A percentile compares a stretch with the other conserved stretches of the same genome.
These are phyloP conservation scores for Tuber brumale DNA, from an alignment of 495 filamentous ascomycete species.

Conservation along the genomic window DNA sequence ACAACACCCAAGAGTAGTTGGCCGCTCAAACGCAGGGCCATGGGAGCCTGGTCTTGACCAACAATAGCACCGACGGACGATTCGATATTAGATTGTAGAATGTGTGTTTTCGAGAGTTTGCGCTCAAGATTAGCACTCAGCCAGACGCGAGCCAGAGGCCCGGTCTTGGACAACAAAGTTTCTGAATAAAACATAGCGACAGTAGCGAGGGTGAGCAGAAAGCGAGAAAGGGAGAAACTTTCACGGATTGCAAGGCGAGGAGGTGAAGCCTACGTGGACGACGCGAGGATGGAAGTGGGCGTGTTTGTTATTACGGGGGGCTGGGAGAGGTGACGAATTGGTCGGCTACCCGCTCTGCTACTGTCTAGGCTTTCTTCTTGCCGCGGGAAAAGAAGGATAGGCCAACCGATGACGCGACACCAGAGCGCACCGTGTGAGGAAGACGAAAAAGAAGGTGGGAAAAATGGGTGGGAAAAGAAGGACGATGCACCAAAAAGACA, in stretches of 20 bases:
- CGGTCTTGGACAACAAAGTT: slow-evolving; percentile 89
- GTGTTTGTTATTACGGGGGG: not conserved
- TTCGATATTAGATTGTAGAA: slow-evolving; percentile 84
- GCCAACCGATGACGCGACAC: not conserved
- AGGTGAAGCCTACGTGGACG: not conserved
- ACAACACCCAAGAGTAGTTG: slow-evolving; percentile 93
- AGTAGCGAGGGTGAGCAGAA: not conserved
- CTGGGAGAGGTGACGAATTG: slow-evolving; percentile 2
- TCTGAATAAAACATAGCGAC: slow-evolving; percentile 92
- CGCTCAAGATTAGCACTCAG: slow-evolving; percentile 94
- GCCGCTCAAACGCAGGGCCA: slow-evolving; percentile 88
- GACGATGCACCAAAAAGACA: not conserved
- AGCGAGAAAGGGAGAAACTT: not conserved
- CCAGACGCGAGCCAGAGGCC: slow-evolving; percentile 96
- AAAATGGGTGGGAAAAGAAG: not conserved
- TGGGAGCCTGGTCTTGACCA: slow-evolving; percentile 83
- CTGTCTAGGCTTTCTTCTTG: not conserved
- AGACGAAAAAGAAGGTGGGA: not conserved
- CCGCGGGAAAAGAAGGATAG: not conserved
- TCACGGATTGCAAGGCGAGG: not conserved
- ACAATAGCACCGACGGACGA: slow-evolving; percentile 93
- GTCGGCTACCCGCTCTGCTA: not conserved
- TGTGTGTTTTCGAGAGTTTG: slow-evolving; percentile 91
- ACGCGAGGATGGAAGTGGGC: not conserved
- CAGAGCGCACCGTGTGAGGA: not conserved